Base-by-base conservation (phyloP, 805 yeast species). In the Yarrowia hollandica region DNA sequence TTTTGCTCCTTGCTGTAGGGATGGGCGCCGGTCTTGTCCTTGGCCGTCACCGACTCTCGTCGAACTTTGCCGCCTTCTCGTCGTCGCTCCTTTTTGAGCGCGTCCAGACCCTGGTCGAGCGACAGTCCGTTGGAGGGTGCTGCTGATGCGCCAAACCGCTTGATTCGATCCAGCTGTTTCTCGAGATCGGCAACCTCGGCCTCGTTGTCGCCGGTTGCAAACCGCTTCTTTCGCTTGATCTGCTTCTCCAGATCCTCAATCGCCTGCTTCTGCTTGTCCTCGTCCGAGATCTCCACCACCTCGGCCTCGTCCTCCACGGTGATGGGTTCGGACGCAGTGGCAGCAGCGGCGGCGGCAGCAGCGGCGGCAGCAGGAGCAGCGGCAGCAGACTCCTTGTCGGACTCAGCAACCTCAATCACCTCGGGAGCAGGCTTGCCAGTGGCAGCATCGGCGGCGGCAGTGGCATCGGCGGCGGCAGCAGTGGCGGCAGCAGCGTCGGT, bases 171-270 rank as follows among this genome's bases (percentile, higher is more conserved):
- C 65, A 90, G 74, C 62, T 82, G 84, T 62, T 81, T 82, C 67
- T 82, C 82, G 48, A 86, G 81, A 18, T 75, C 77, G 34, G 76
- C 76, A 12, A 74, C 73, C n/a, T 75, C 75, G 19, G 60, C 61
- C 25, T 60, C 62, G 18, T 90, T 73, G 19, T 75, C 76, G 19
- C 62, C 65, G 62, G 78, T 80, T 19, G 92, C 94, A 66, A 90
- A 91, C 70, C 88, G 88, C 68, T 82, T 81, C 15, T 90, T 86
- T 67, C 97, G 80, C 52, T 75, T 76, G 60, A 90, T 78, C 68
- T 86, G 86, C 66, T 82, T 82, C 60, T 77, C 79, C 65, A 91
- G 75, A 54, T 85, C 79, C 19, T 82, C 88, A 59, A 88, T 73
- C 0, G 91, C 91, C 61, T 80, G 76, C 37, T 79, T 79, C 67